Base-by-base conservation (phyloP, 495 filamentous ascomycete species). In the Penicillium dipodomyicola region DNA sequence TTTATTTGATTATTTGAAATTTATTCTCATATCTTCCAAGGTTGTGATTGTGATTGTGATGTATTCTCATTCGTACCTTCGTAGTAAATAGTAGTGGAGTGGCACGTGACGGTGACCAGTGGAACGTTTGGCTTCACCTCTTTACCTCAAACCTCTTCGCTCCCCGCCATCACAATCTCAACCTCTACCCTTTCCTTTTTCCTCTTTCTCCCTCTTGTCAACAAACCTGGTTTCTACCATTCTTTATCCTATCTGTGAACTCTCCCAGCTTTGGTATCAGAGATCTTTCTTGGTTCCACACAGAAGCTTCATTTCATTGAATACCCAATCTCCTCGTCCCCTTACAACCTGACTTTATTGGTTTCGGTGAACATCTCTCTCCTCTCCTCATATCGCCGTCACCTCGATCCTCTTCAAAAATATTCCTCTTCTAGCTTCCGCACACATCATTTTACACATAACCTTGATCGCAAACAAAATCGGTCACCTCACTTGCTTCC, bases 101-200 rank as follows among this genome's bases (percentile, higher is more conserved):
- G 15, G 1, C 52, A 54, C 52, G 52, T 54, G 52, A 54, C 23
- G 19, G 3, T 25, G 9, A 35, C 51, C 41, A 43, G 39, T 19
- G 50, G 50, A 40, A 46, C 42, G 50, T 43, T 52, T 37, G 47
- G 52, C 52, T 47, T 53, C 51, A 51, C 49, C 49, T 33, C 30
- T 50, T 35, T 12, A 45, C 29, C 51, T 46, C 22, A 46, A 54
- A 39, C 32, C 52, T 54, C 52, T 46, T 54, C 52, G 41, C 52
- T 54, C 52, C 52, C 52, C 52, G 32, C 52, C 43, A 53, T 53
- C 27, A 54, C 29, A 44, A 17, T 37, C 49, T 41, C 33, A 42
- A 33, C 39, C 39, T 52, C 42, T 33, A 33, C 30, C 30, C 27
- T 29, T 33, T 33, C 3, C 9, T 33, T 14, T 10, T 4, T 25